Conservation (phyloP, 108 stramenopile species). For the Cylindrotheca fusiformis region DNA sequence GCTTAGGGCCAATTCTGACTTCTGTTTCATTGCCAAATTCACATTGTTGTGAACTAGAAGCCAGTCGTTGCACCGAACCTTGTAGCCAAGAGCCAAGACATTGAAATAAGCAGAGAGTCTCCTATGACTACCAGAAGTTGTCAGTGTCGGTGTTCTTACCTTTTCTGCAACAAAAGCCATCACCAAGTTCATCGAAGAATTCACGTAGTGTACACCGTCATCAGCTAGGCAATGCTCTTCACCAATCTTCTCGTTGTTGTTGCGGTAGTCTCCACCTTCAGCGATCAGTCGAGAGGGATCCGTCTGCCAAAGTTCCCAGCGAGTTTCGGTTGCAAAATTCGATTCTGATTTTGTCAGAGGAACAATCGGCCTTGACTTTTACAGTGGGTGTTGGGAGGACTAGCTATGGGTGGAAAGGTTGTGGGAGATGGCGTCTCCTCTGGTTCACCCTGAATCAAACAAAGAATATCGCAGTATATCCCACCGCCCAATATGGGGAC, state of each 20-base stretch:
- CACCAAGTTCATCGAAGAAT: neutral
- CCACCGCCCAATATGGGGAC: neutral
- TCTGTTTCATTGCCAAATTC: neutral
- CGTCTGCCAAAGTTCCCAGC: slow-evolving; percentile 1
- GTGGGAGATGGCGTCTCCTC: neutral
- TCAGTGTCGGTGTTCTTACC: neutral
- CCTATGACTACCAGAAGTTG: no score
- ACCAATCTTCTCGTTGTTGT: slow-evolving; percentile 8
- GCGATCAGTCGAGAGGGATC: neutral
- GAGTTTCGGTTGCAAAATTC: neutral
- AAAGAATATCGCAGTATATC: neutral
- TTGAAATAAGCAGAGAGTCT: no score
- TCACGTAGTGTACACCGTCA: neutral
- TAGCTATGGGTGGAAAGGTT: neutral
- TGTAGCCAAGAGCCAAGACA: no score
- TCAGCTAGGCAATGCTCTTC: neutral
- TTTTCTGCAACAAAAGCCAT: neutral
- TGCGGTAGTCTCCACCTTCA: neutral
- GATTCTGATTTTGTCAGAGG: neutral
- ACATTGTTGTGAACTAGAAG: neutral
- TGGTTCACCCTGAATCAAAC: neutral
- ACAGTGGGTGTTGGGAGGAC: neutral
- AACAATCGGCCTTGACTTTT: neutral
- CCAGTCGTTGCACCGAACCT: neutral
- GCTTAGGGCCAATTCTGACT: neutral